These are phyloP conservation scores for Kazachstania taianensis DNA, from an alignment of 805 yeast species.

Conservation along the genomic window DNA sequence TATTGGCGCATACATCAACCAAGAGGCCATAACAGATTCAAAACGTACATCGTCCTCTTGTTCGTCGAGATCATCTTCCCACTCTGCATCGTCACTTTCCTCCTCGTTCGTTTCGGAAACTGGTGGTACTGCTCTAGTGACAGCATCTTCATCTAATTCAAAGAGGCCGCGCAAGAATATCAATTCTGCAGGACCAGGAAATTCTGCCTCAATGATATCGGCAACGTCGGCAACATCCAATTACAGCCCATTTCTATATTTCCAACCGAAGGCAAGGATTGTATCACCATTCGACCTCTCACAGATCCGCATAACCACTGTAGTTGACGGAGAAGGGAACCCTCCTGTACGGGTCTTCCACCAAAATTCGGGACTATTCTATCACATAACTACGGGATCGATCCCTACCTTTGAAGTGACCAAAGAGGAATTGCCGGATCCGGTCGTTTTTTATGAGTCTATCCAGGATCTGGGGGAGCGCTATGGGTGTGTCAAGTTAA, in stretches of 20 bases:
- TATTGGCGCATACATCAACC: background rate
- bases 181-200: no score
- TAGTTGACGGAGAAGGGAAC: background rate
- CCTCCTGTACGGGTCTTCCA: constrained; percentile 8
- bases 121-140: background rate
- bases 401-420: constrained; percentile 17
- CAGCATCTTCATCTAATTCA: no score
- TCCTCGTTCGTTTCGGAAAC: background rate
- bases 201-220: no score
- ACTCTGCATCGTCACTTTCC: background rate
- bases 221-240: no score
- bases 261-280: no score
- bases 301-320: no score
- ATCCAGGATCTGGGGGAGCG: constrained; percentile 17
- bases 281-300: no score
- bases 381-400: constrained; percentile 12
- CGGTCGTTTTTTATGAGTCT: constrained; percentile 16
- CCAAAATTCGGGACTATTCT: constrained; percentile 13
- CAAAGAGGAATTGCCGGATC: constrained; percentile 11
- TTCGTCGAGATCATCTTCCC: background rate
- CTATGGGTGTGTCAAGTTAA: constrained; percentile 20
- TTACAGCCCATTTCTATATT: no score
- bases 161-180: no score
- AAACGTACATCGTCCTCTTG: background rate
- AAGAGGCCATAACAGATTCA: no score